phyloP scores from a whole-genome alignment of 176 grass and related monocot genomes.

The Coix lacrymajobi region DNA sequence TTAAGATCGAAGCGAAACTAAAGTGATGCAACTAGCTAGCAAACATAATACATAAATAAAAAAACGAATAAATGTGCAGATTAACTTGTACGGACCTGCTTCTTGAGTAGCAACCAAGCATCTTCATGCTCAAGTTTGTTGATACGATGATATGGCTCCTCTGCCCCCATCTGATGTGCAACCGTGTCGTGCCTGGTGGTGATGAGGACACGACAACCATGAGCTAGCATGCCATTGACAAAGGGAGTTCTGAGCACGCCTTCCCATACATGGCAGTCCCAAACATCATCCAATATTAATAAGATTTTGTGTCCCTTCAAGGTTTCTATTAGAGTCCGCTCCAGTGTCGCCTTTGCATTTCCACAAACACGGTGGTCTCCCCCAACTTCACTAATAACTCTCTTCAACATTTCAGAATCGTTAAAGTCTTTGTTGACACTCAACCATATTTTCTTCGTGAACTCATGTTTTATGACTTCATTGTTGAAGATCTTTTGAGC shows the following conservation, averaged over 20 bases:
- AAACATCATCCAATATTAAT: slow-evolving; percentile 3
- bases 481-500: slow-evolving; percentile 21
- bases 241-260: background rate
- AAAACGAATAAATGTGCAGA: background rate
- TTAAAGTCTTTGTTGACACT: slow-evolving; percentile 1
- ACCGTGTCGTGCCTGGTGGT: background rate
- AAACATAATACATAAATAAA: background rate
- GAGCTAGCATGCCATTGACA: background rate
- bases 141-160: background rate
- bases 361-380: background rate
- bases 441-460: slow-evolving; percentile 13
- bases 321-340: background rate
- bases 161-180: background rate
- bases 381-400: background rate
- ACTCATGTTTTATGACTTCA: background rate
- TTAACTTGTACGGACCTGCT: background rate
- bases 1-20: too few species aligned
- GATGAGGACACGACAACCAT: background rate
- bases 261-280: background rate
- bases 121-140: background rate
- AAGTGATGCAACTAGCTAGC: too few species aligned
- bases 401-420: background rate
- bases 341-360: background rate
- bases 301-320: background rate
- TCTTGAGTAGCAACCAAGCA: slow-evolving; percentile 17